phyloP scores from a whole-genome alignment of 768 basidiomycete genomes.

The Cystofilobasidium macerans region DNA sequence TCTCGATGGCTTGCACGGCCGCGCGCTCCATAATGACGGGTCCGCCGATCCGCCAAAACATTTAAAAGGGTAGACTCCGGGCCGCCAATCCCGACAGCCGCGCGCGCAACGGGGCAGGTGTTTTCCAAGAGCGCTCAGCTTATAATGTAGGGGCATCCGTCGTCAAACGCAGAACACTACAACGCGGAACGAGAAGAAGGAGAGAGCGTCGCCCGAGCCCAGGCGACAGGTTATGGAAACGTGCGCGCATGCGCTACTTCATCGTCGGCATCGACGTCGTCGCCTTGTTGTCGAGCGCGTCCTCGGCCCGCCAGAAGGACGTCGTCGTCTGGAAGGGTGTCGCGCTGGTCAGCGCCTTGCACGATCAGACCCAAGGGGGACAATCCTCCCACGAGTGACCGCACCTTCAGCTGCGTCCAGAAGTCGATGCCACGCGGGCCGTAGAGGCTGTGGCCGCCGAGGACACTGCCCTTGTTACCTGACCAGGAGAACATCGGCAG shows the following conservation, averaged over 20 bases:
- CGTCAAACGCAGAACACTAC: no score
- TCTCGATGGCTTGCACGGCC: no score
- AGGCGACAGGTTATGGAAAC: no score
- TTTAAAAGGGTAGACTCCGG: no score
- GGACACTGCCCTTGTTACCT: constrained; percentile 61
- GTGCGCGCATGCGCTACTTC: constrained; percentile 12
- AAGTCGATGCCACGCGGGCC: constrained; percentile 61
- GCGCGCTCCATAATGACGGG: no score
- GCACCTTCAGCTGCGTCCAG: constrained; percentile 55
- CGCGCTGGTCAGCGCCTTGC: neutral
- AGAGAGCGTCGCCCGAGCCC: no score
- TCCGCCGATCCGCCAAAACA: no score
- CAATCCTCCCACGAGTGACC: neutral
- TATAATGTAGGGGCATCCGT: no score
- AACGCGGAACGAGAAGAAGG: no score
- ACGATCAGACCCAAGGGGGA: neutral
- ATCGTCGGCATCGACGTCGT: constrained; percentile 36
- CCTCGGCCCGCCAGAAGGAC: constrained; percentile 77
- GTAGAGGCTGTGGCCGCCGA: constrained; percentile 37
- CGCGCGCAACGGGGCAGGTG: no score
- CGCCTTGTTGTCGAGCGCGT: constrained; percentile 38
- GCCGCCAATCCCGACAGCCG: no score
- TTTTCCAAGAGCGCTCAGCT: no score
- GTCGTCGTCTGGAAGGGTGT: constrained; percentile 60
- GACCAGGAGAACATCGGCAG: constrained; percentile 89